These are phyloP conservation scores for Gossypium arboreum DNA, from an alignment of 345 rosid genomes.

Conservation along the genomic window DNA sequence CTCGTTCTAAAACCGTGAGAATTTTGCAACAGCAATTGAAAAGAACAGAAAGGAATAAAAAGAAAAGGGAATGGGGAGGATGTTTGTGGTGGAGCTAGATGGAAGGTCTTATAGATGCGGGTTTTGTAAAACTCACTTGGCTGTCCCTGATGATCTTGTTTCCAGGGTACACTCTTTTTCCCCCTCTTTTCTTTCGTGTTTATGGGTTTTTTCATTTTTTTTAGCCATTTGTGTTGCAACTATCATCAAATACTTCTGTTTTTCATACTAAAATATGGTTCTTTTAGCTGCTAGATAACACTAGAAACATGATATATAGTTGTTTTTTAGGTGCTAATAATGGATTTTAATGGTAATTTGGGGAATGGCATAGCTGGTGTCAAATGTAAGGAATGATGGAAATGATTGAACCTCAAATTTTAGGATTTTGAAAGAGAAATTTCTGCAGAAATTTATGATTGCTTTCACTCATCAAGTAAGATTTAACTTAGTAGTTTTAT, in stretches of 20 bases:
- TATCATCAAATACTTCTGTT: not conserved
- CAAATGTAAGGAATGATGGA: not conserved
- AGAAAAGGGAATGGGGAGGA: slow-evolving; percentile 59
- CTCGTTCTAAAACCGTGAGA: not conserved
- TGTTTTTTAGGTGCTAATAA: not conserved
- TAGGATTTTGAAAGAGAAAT: not conserved
- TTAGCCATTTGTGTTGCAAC: not conserved
- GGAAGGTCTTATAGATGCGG: slow-evolving; percentile 89
- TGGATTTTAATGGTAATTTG: not conserved
- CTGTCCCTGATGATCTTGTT: slow-evolving; percentile 62
- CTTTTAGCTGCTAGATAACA: slow-evolving; percentile 2
- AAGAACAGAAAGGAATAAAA: not conserved
- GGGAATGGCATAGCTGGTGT: not conserved
- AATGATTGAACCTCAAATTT: not conserved
- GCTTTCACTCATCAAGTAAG: not conserved
- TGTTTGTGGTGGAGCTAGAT: slow-evolving; percentile 79
- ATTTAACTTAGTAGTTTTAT: not conserved
- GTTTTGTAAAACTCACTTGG: slow-evolving; percentile 77
- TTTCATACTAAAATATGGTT: not conserved
- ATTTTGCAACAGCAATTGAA: not conserved
- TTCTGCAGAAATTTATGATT: not conserved
- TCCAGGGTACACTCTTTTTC: slow-evolving; percentile 43
- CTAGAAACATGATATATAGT: not conserved
- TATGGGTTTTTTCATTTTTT: not conserved
- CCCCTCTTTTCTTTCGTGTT: not conserved